Base-by-base conservation (phyloP, 768 basidiomycete genomes). In the Sarcodon sp. region DNA sequence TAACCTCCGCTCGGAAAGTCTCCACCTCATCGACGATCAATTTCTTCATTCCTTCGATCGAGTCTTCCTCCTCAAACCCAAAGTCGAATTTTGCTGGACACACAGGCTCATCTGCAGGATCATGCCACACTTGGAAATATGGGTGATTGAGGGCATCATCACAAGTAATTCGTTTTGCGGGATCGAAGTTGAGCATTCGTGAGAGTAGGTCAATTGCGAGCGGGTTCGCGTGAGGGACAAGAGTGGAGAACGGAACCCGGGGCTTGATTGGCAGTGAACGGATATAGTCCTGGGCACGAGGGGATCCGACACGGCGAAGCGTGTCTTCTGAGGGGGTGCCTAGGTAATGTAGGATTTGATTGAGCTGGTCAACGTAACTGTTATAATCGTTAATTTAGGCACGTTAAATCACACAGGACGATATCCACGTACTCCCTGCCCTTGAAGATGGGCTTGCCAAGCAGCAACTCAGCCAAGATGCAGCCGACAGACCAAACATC, bases 251-350 rank as follows among this genome's bases (percentile, higher is more conserved):
- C 0, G 87, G 83, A 18, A 98, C 87, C 27, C 90, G 80, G 27
- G 94, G 91, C 66, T 92, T 92, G 72, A 94, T 98, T 18, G 96
- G 96, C 31, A 99, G 74, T 21, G 92, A 96, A 46, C 96, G 87
- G 58, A 99, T 99, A 62, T 99, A 99, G 58, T 96, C 91, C 70
- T 94, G 92, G 0, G 91, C 91, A 51, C 96, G 75, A 33, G 96
- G 94, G 35, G 87, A 91, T 18, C 96, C 96, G 45, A 99, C 93
- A 43, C 96, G 83, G 43, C 94, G 82, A 10, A 99, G 78, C 0
- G 96, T 96, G 52, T 94, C 90, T 62, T 99, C 96, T 15, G 88
- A 87, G 0, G 94, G 96, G 0, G 96, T 98, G 21, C 96, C 96
- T n/a, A 98, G 80, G 59, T 93, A 90, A 64, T 98, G 93, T 35